A percentile compares a stretch with the other conserved stretches of the same genome.
Conservation (phyloP, 2,329 filamentous ascomycete genomes). For the Lecanicillium sp. region DNA sequence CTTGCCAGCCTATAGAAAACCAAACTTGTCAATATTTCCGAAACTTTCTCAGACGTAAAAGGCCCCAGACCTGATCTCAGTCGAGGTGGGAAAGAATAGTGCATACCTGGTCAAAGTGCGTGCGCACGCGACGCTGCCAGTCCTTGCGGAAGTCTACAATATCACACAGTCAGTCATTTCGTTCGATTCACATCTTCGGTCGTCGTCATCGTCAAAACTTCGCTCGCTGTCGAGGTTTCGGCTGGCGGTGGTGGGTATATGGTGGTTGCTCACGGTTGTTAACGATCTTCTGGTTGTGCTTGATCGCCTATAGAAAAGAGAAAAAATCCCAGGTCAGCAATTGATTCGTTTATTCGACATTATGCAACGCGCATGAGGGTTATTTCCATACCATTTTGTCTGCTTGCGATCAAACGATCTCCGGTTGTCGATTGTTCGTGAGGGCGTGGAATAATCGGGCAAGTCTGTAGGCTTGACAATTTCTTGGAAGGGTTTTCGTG, state of each 20-base stretch:
- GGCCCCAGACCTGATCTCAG: constrained; percentile 1
- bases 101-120: constrained; percentile 99
- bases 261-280: constrained; percentile 70
- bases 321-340: constrained; percentile 24
- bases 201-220: neutral
- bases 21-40: constrained; percentile 22
- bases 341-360: constrained; percentile 12
- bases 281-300: constrained; percentile 98
- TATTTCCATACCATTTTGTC: constrained; percentile 18
- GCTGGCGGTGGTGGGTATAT: constrained; percentile 19
- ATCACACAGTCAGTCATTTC: constrained; percentile 8
- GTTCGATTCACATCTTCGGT: constrained; percentile 1
- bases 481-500: constrained; percentile 33
- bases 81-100: constrained; percentile 10
- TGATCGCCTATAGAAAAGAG: constrained; percentile 67
- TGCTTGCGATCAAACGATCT: constrained; percentile 43
- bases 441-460: constrained; percentile 28
- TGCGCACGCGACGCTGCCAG: constrained; percentile 98
- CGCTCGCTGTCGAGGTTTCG: constrained; percentile 20
- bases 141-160: constrained; percentile 92
- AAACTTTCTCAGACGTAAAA: constrained; percentile 9
- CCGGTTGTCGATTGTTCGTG: constrained; percentile 32
- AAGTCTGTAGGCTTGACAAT: constrained; percentile 29
- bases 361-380: constrained; percentile 2
- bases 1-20: constrained; percentile 68